Percentiles rank a stretch among this genome's conserved stretches.
phyloP scores from a whole-genome alignment of 78 protist genomes.

The Reticulomyxa filosa region DNA sequence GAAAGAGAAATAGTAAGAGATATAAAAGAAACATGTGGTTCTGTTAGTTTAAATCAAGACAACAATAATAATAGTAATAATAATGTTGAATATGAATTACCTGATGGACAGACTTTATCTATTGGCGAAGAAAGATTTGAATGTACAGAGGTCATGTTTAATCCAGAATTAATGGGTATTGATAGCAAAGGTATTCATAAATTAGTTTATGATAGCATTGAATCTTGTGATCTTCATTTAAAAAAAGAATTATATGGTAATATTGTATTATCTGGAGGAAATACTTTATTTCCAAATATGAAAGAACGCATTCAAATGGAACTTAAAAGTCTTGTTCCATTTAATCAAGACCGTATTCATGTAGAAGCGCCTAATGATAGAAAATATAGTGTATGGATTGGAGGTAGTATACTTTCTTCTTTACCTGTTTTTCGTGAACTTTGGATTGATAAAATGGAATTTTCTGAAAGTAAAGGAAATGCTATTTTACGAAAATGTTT shows the following conservation, averaged over 20 bases:
- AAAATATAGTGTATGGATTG: slow-evolving; percentile 85
- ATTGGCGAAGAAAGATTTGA: slow-evolving; percentile 10
- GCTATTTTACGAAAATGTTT: too few relatives aligned
- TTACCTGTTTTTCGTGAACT: slow-evolving; percentile 70
- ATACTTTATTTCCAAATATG: too few relatives aligned
- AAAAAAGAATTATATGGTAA: neutral
- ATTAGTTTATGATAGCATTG: neutral
- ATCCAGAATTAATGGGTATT: too few relatives aligned
- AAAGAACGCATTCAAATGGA: too few relatives aligned
- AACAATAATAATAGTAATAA: too few relatives aligned
- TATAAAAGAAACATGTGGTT: too few relatives aligned
- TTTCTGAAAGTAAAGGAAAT: too few relatives aligned
- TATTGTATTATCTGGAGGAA: neutral
- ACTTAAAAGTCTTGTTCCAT: too few relatives aligned
- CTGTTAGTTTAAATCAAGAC: too few relatives aligned
- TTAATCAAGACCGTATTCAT: too few relatives aligned
- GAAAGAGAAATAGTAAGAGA: too few relatives aligned
- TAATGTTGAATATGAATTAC: slow-evolving; percentile 25
- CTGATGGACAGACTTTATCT: slow-evolving; percentile 18
- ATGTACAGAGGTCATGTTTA: slow-evolving; percentile 16
- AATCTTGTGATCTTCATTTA: neutral
- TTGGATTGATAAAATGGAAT: slow-evolving; percentile 74
- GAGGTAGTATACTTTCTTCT: slow-evolving; percentile 80
- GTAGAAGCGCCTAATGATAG: slow-evolving; percentile 79
- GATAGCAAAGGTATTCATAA: neutral